These are phyloP conservation scores for Primulina huaijiensis DNA, from an alignment of 257 asterid genomes.

Conservation along the genomic window DNA sequence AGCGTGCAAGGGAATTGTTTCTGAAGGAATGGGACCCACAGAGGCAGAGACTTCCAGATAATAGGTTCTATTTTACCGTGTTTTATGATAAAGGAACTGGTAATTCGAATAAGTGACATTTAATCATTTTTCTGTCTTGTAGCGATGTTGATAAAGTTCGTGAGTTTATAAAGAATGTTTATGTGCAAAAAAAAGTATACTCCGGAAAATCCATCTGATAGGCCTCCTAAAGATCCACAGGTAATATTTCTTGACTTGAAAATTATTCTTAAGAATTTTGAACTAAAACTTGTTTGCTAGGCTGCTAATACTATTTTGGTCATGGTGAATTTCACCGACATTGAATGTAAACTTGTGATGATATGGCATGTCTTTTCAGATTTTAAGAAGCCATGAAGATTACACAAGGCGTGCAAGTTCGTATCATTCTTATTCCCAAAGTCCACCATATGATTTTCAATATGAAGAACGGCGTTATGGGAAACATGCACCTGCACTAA, in stretches of 20 bases:
- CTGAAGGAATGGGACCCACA: constrained; percentile 73
- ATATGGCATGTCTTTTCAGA: constrained; percentile 43
- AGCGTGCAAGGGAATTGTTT: constrained; percentile 91
- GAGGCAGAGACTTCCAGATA: constrained; percentile 67
- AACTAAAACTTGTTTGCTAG: constrained; percentile 18
- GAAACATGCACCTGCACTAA: constrained; percentile 58
- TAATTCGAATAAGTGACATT: constrained; percentile 6
- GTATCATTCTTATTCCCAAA: constrained; percentile 93
- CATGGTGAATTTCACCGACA: constrained; percentile 15
- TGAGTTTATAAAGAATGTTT: constrained; percentile 66
- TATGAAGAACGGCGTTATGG: constrained; percentile 92
- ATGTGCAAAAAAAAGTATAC: constrained; percentile 58
- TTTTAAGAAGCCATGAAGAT: constrained; percentile 62
- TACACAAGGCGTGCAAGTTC: constrained; percentile 92
- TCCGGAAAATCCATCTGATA: constrained; percentile 50
- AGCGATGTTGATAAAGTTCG: constrained; percentile 84
- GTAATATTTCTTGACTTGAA: constrained; percentile 37
- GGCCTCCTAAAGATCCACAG: constrained; percentile 83
- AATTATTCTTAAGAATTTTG: constrained; percentile 17
- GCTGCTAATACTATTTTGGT: constrained; percentile 18
- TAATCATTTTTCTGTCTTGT: constrained; percentile 31
- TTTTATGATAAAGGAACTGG: constrained; percentile 2
- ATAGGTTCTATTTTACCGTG: constrained; percentile 46
- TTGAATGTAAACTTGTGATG: constrained; percentile 27
- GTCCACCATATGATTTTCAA: constrained; percentile 98